Evolutionary conservation across 768 basidiomycete genomes (phyloP).

Genomic region (Pleurotus pulmonarius): DNA sequence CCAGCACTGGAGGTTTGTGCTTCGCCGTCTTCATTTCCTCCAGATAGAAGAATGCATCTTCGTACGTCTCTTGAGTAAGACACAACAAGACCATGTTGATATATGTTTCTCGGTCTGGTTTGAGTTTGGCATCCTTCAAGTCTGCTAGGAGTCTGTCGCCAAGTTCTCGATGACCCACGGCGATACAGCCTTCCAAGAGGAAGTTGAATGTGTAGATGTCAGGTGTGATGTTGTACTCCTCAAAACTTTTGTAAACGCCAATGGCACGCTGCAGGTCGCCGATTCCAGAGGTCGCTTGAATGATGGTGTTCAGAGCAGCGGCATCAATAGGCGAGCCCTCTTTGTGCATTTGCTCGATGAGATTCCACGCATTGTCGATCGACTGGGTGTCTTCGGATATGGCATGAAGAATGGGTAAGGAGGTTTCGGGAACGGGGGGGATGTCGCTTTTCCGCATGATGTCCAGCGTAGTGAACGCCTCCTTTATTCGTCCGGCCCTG

Average conservation of each 20-base stretch:
- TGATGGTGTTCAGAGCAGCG: constrained; percentile 59
- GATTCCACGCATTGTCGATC: constrained; percentile 62
- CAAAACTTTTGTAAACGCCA: constrained; percentile 65
- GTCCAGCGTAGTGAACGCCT: constrained; percentile 57
- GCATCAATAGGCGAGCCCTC: constrained; percentile 52
- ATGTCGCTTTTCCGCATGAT: constrained; percentile 55
- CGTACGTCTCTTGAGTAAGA: constrained; percentile 69
- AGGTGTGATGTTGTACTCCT: constrained; percentile 52
- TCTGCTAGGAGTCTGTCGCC: constrained; percentile 67
- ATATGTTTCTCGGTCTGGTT: constrained; percentile 59
- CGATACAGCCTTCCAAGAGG: constrained; percentile 63
- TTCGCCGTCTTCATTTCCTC: constrained; percentile 79
- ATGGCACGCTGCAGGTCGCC: constrained; percentile 75
- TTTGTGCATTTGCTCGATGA: constrained; percentile 57
- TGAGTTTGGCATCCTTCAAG: constrained; percentile 53
- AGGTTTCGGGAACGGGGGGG: constrained; percentile 45
- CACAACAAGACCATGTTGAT: constrained; percentile 66
- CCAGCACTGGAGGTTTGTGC: constrained; percentile 41
- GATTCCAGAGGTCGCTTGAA: constrained; percentile 57
- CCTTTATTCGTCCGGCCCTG: constrained; percentile 49
- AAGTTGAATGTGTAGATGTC: constrained; percentile 65
- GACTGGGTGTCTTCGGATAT: constrained; percentile 45
- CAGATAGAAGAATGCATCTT: constrained; percentile 85
- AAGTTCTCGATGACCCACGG: constrained; percentile 55
- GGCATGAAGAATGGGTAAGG: constrained; percentile 46